Evolutionary conservation across 1,284 basidiomycete species (phyloP), one percentile per base, ranked within the genome.

Genomic region (Anthracocystis setariae): DNA sequence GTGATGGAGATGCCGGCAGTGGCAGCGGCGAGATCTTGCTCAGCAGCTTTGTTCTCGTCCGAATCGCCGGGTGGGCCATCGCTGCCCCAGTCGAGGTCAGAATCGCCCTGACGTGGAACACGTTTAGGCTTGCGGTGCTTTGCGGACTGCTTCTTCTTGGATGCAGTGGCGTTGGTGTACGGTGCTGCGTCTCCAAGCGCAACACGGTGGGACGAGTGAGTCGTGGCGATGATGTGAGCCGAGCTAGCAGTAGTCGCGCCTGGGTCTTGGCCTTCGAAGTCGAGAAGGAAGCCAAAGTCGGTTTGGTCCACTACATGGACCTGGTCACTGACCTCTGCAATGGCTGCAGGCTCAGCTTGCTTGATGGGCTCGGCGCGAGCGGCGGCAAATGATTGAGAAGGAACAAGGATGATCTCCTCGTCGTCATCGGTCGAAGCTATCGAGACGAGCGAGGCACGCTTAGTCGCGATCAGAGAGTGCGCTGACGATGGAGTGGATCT

Each of bases 21-120:
- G 12, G 64, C 70, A 25, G 59, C 56, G 20, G 64, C 64, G 10
- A 73, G 55, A 17, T 46, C 38, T 18, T 64, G 44, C 20, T 67
- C 59, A 12, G 54, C 55, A 20, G 32, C 51, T 0, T 46, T 10
- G 18, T 61, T 53, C 32, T 56, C 48, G 8, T 48, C 40, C 0
- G 48, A 44, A 13, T 10, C 59, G 21, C 48, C 46, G 0, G 77
- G 77, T 9, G 78, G 76, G 3, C 77, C 78, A 48, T 80, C 77
- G 46, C 73, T 77, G 47, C 78, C 78, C 78, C 78, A 80, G 4
- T 80, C 78, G 5, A 80, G 64, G 44, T 80, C 78, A 12, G 74
- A 77, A 35, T 80, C 78, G 35, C 66, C 77, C 44, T 71, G 69
- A 20, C 77, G 69, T 3, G 77, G 73, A 23, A 69, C 40, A 46